Percentiles rank a stretch among this genome's conserved stretches.
These are phyloP conservation scores for Neltuma alba DNA, from an alignment of 306 rosid genomes.

Conservation along the genomic window DNA sequence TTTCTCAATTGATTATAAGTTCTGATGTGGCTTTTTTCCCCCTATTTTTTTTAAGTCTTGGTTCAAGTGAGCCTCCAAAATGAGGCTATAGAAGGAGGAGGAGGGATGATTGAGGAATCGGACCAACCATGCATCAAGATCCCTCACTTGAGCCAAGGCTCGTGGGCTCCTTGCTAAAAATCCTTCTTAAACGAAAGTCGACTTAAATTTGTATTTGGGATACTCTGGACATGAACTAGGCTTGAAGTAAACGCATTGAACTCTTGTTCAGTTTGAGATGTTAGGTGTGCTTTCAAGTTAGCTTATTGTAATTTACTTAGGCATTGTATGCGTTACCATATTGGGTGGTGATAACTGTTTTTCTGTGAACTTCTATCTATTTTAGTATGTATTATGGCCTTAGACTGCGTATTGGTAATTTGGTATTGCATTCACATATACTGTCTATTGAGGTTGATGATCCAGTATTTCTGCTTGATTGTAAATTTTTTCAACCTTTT, in stretches of 20 bases:
- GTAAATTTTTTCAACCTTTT: background rate
- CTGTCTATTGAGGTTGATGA: slow-evolving; percentile 9
- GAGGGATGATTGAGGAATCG: background rate
- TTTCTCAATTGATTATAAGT: too few relatives aligned
- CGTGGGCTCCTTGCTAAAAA: background rate
- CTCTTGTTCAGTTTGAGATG: slow-evolving; percentile 31
- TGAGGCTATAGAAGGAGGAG: background rate
- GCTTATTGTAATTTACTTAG: slow-evolving; percentile 25
- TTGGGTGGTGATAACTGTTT: slow-evolving; percentile 15
- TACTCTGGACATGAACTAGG: slow-evolving; percentile 16
- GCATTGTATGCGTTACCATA: slow-evolving; percentile 19
- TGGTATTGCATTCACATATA: background rate
- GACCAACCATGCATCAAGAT: background rate
- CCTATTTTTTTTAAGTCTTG: too few relatives aligned
- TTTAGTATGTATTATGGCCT: slow-evolving; percentile 1
- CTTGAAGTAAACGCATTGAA: background rate
- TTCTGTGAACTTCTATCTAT: slow-evolving; percentile 5
- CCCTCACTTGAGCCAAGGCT: background rate
- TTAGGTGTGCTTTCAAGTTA: slow-evolving; percentile 6
- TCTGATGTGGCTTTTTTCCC: too few relatives aligned
- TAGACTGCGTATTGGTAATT: slow-evolving; percentile 18
- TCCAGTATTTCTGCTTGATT: slow-evolving; percentile 21
- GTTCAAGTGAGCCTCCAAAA: too few relatives aligned
- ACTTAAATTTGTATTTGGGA: slow-evolving; percentile 8
- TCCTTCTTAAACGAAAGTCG: background rate